Percentiles rank a stretch among this genome's conserved stretches.
These are phyloP conservation scores for Melanomma pulvis-pyrius DNA, from an alignment of 495 filamentous ascomycete species.

Conservation along the genomic window DNA sequence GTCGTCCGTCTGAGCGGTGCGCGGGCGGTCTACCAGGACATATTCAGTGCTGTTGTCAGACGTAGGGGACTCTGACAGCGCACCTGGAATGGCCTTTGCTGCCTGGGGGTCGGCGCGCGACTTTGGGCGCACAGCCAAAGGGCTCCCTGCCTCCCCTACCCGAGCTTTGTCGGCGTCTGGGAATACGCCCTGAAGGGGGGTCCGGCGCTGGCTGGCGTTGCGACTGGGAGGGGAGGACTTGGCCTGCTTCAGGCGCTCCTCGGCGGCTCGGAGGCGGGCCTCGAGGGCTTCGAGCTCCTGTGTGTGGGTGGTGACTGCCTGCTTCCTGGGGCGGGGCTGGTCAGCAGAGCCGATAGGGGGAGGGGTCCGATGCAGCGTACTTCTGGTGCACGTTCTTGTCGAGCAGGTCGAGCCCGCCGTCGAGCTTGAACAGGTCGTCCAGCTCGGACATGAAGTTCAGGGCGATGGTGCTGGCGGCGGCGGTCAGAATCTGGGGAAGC, in stretches of 20 bases:
- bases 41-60: constrained; percentile 36
- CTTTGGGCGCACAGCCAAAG: constrained; percentile 12
- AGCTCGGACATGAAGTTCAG: constrained; percentile 83
- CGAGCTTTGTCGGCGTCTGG: constrained; percentile 26
- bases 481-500: constrained; percentile 22
- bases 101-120: background rate
- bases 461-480: constrained; percentile 71
- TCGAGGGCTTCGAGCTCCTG: constrained; percentile 85
- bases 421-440: constrained; percentile 79
- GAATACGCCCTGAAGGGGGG: constrained; percentile 25
- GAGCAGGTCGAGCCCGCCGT: constrained; percentile 76
- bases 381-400: constrained; percentile 79
- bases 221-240: constrained; percentile 26
- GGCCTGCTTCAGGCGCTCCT: constrained; percentile 68
- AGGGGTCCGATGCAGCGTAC: constrained; percentile 55
- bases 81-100: constrained; percentile 30
- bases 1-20: constrained; percentile 21
- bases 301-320: constrained; percentile 70
- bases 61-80: constrained; percentile 30
- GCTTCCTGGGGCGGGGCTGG: constrained; percentile 60
- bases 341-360: constrained; percentile 36
- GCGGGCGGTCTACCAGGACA: constrained; percentile 36
- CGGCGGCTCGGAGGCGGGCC: constrained; percentile 78
- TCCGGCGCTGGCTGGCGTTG: constrained; percentile 32
- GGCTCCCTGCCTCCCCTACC: constrained; percentile 18